A percentile compares a stretch with the other conserved stretches of the same genome.
These are phyloP conservation scores for Nothopassalora personata DNA, from an alignment of 2,329 filamentous ascomycete genomes.

Conservation along the genomic window DNA sequence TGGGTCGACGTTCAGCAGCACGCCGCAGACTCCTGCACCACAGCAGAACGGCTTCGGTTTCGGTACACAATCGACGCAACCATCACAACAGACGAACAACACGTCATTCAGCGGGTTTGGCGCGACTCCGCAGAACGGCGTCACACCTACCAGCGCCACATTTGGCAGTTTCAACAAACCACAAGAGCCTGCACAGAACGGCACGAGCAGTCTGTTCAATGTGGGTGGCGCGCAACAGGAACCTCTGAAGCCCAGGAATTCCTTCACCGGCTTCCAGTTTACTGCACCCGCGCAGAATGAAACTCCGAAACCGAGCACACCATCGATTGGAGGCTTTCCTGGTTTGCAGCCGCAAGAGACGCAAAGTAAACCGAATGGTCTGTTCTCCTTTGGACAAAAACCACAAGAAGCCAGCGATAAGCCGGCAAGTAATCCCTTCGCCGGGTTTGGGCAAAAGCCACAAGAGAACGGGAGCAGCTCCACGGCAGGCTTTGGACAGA, in stretches of 20 bases:
- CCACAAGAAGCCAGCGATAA: slow-evolving; percentile 5
- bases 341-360: background rate
- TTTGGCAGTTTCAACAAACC: slow-evolving; percentile 18
- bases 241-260: slow-evolving; percentile 7
- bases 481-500: slow-evolving; percentile 3
- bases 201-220: slow-evolving; percentile 6
- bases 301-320: slow-evolving; percentile 1
- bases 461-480: slow-evolving; percentile 1
- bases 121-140: slow-evolving; percentile 15
- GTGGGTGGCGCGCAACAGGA: slow-evolving; percentile 6
- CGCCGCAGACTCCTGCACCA: slow-evolving; percentile 8
- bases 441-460: slow-evolving; percentile 4
- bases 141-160: slow-evolving; percentile 11
- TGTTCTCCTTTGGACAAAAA: slow-evolving; percentile 7
- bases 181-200: slow-evolving; percentile 10
- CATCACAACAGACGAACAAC: slow-evolving; percentile 12
- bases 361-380: background rate
- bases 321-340: slow-evolving; percentile 7
- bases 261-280: slow-evolving; percentile 10
- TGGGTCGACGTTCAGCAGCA: slow-evolving; percentile 12
- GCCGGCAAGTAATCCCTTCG: background rate
- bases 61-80: slow-evolving; percentile 13
- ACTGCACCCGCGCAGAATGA: slow-evolving; percentile 7
- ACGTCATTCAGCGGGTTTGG: slow-evolving; percentile 16
- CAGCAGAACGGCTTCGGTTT: slow-evolving; percentile 20